phyloP scores from a whole-genome alignment of 2,329 filamentous ascomycete species.

The Westerdykella aurantiaca region DNA sequence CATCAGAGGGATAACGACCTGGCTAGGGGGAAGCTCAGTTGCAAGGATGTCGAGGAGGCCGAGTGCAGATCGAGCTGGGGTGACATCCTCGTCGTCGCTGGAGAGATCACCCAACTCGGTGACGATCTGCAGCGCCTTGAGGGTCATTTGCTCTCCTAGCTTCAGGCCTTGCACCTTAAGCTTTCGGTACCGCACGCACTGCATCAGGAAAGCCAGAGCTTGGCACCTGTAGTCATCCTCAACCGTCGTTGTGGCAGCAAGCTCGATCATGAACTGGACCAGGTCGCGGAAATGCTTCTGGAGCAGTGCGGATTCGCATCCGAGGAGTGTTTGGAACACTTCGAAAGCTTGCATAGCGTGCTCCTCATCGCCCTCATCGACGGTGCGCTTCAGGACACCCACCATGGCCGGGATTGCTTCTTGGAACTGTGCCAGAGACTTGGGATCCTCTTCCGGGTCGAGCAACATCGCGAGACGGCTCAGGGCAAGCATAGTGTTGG shows the following conservation, averaged over 20 bases:
- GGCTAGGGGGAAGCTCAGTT: constrained; percentile 81
- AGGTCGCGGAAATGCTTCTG: constrained; percentile 84
- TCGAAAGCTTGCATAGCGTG: constrained; percentile 87
- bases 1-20: constrained; percentile 88
- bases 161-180: constrained; percentile 91
- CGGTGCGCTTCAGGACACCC: constrained; percentile 75
- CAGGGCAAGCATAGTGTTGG: constrained; percentile 89
- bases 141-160: constrained; percentile 79
- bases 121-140: constrained; percentile 81
- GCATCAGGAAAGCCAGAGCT: constrained; percentile 88
- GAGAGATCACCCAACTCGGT: constrained; percentile 75
- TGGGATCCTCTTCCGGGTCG: constrained; percentile 76
- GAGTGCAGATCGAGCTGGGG: constrained; percentile 77
- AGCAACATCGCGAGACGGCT: constrained; percentile 83
- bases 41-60: constrained; percentile 85
- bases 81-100: constrained; percentile 74
- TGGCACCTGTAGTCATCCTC: constrained; percentile 85
- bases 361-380: constrained; percentile 77
- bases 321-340: constrained; percentile 91
- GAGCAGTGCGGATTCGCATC: constrained; percentile 79
- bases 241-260: constrained; percentile 68
- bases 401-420: constrained; percentile 82
- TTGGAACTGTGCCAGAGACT: constrained; percentile 69
- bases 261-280: constrained; percentile 86
- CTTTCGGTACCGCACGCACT: constrained; percentile 84